Evolutionary conservation across 2,329 filamentous ascomycete genomes (phyloP), one percentile per base, ranked within the genome.

Genomic region (Neonectria ditissima): DNA sequence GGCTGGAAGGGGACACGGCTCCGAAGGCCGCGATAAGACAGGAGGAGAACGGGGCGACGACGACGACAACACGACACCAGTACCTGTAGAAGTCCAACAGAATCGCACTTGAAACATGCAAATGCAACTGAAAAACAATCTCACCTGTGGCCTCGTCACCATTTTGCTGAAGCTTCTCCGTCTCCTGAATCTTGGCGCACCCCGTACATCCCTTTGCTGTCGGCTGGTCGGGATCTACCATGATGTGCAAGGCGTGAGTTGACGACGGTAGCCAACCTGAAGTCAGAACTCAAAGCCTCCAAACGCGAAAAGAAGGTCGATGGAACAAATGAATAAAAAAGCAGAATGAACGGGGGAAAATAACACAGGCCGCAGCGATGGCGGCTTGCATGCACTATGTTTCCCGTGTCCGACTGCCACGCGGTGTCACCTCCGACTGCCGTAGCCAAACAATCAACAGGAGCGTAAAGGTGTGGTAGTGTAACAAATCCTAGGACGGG

Each of bases 111-210:
- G 7, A 20, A 13, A 32, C 2, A 28, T 18, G 13, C 5, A 32
- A 53, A 47, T 20, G n/a, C 1, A 20, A 10, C 5, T 9, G 28
- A 9, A 54, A 54, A 24, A 14, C 4, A 43, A 30, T 10, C 18
- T 22, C 30, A 65, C 52, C 43, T 11, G 32, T 41, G 26, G 16
- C 52, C 60, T 69, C 34, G 67, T 66, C 59, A 28, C 58, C 53
- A 26, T 63, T 63, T 2, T 56, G 45, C 9, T 63, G 39, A 2
- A 53, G 45, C 45, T 65, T 67, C 44, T 73, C 71, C 24, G 50
- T 66, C 50, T 72, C 60, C 34, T 50, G 45, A 37, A 73, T 73
- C 64, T 73, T 67, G 24, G 65, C 71, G 51, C 71, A 73, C 43
- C 71, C 71, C 26, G n/a, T 48, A 55, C 71, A 73, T 18, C 34